Evolutionary conservation across 208 protist genomes (phyloP).

Genomic region (Trypanosoma boissoni): DNA sequence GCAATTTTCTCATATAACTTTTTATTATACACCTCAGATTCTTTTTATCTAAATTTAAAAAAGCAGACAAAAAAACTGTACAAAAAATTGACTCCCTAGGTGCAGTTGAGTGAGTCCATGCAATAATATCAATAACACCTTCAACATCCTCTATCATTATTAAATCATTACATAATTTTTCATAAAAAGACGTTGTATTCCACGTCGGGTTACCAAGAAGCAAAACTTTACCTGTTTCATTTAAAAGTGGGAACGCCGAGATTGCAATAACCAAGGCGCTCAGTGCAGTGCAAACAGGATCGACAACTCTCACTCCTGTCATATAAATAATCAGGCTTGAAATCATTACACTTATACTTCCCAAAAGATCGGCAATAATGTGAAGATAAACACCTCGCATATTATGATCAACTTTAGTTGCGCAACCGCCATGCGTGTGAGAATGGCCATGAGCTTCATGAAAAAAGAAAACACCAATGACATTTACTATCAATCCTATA

Average conservation of each 20-base stretch:
- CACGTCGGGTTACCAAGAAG: conserved; percentile 39
- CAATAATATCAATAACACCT: conserved; percentile 25
- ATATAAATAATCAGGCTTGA: conserved; percentile 69
- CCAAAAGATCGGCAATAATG: conserved; percentile 86
- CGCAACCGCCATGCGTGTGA: conserved; percentile 36
- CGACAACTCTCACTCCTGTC: conserved; percentile 55
- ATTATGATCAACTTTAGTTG: conserved; percentile 62
- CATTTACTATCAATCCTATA: conserved; percentile 80
- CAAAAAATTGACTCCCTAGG: conserved; percentile 56
- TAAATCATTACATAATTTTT: conserved; percentile 30
- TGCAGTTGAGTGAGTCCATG: conserved; percentile 64
- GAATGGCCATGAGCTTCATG: conserved; percentile 64
- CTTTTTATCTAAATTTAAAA: conserved; percentile 22
- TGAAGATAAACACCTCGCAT: conserved; percentile 87
- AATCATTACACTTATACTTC: conserved; percentile 84
- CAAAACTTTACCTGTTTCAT: conserved; percentile 76
- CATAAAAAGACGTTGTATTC: conserved; percentile 24
- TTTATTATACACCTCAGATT: conserved; percentile 6
- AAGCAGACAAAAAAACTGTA: conserved; percentile 18
- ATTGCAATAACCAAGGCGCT: conserved; percentile 66
- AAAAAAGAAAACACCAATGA: conserved; percentile 83
- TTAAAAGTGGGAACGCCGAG: conserved; percentile 71
- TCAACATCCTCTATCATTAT: conserved; percentile 21
- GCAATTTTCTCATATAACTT: conserved; percentile 7
- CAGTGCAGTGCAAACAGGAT: conserved; percentile 76